These are phyloP conservation scores for Coemansia sp. DNA, from an alignment of 192 early-diverging fungal genomes.

Conservation along the genomic window DNA sequence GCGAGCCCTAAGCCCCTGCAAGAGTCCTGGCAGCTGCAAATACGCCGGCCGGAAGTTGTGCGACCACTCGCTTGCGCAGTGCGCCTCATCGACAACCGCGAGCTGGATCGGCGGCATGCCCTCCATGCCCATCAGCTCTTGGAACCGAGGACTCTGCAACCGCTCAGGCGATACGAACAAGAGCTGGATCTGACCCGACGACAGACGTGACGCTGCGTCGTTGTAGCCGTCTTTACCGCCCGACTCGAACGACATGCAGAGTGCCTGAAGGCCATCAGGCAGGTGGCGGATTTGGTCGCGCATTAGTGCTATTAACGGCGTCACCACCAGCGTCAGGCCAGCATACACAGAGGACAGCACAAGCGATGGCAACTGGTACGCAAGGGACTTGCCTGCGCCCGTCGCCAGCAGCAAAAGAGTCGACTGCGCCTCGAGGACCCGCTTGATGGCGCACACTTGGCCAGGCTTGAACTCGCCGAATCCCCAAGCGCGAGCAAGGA, in stretches of 20 bases:
- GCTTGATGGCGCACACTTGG: constrained; percentile 55
- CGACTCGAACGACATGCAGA: constrained; percentile 61
- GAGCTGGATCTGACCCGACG: constrained; percentile 59
- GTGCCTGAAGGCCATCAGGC: constrained; percentile 60
- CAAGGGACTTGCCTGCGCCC: constrained; percentile 74
- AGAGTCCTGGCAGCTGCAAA: constrained; percentile 58
- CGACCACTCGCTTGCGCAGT: constrained; percentile 85
- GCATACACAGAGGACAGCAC: constrained; percentile 50
- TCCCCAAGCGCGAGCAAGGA: constrained; percentile 55
- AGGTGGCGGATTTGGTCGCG: constrained; percentile 76
- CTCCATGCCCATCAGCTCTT: constrained; percentile 52
- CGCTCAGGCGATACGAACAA: constrained; percentile 76
- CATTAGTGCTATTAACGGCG: constrained; percentile 82
- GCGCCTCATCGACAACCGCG: constrained; percentile 78
- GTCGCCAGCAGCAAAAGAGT: constrained; percentile 62
- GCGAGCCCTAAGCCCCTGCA: constrained; percentile 53
- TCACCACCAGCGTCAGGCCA: constrained; percentile 70
- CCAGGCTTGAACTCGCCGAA: constrained; percentile 45
- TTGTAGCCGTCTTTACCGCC: constrained; percentile 15
- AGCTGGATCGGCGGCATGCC: constrained; percentile 61
- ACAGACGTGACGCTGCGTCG: constrained; percentile 41
- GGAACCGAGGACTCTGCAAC: constrained; percentile 63
- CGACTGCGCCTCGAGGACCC: constrained; percentile 44
- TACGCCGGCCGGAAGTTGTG: constrained; percentile 80
- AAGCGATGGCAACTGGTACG: constrained; percentile 75